A percentile compares a stretch with the other conserved stretches of the same genome.
These are phyloP conservation scores for Glutinoglossum americanum DNA, from an alignment of 495 filamentous ascomycete species.

Conservation along the genomic window DNA sequence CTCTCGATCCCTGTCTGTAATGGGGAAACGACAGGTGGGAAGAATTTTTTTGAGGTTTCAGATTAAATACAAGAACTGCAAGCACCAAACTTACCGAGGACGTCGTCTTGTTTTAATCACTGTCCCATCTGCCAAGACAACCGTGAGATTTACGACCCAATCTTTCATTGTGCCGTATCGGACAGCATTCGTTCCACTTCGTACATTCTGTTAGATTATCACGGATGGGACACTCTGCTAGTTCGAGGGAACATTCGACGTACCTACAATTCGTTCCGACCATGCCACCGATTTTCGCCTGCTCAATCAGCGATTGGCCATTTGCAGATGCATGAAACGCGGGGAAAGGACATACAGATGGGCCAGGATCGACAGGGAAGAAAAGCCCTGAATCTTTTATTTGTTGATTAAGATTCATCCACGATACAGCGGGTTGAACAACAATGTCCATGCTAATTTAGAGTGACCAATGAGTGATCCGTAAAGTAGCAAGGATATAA, in stretches of 20 bases:
- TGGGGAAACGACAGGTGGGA: background rate
- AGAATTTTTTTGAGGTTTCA: background rate
- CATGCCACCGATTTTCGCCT: slow-evolving; percentile 48
- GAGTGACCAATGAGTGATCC: background rate
- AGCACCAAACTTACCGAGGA: slow-evolving; percentile 21
- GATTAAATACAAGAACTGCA: background rate
- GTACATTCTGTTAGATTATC: background rate
- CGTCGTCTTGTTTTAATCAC: slow-evolving; percentile 55
- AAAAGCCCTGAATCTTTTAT: slow-evolving; percentile 60
- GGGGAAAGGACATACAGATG: slow-evolving; percentile 13
- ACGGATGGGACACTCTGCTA: background rate
- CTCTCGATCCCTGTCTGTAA: background rate
- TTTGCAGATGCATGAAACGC: background rate
- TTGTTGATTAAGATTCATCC: slow-evolving; percentile 70
- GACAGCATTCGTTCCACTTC: slow-evolving; percentile 51
- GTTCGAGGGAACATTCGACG: background rate
- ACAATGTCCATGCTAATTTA: slow-evolving; percentile 50
- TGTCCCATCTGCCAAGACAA: slow-evolving; percentile 59
- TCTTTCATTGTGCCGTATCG: slow-evolving; percentile 75
- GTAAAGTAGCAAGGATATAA: background rate
- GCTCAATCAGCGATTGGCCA: background rate
- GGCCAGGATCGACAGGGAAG: slow-evolving; percentile 70
- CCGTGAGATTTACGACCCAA: slow-evolving; percentile 64
- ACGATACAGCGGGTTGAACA: slow-evolving; percentile 77
- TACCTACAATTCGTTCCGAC: slow-evolving; percentile 49